Base-by-base conservation (phyloP, 139 green algal species). In the Edaphochlamys debaryana region DNA sequence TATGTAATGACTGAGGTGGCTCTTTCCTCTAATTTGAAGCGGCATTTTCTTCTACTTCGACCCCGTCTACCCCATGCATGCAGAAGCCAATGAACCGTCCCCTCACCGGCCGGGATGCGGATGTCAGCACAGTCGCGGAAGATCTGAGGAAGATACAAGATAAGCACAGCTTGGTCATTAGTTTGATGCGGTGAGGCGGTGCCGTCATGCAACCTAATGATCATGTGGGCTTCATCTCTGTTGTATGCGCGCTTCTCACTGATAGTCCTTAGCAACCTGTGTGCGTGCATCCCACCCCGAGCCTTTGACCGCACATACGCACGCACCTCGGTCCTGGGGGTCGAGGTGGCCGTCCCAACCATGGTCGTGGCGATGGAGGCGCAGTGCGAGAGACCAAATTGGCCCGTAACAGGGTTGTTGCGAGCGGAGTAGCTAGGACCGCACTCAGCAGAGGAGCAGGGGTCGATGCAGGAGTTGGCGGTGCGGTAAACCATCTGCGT, bases 401-500 rank as follows among this genome's bases (percentile, higher is more conserved):
- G 52, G 52, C 52, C 3, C 13, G 52, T 71, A 4, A 71, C 23
- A 2, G 37, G 66, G 66, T 71, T 71, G 66, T 32, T 48, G 5
- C 66, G 66, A 1, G 37, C 37, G 1, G 66, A 19, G 66, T 71
- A 71, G 37, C 13, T 32, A 22, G 37, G 17, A 22, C 66, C 66
- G 37, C 66, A 71, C 66, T 71, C 66, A 4, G 66, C 37, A 4
- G 66, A n/a, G 37, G 37, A 19, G 37, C 66, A 71, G 7, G 37
- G 20, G 66, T 71, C 66, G 37, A 71, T 37, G 37, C 66, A 71
- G 30, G 66, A 71, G 66, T 71, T 71, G 66, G 66, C 66, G 66
- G 66, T 71, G 66, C 66, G 66, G 37, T 71, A 71, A 20, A 34
- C 9, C 66, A 36, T 71, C 52, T 62, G 64, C 3, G 17, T 5